Base-by-base conservation (phyloP, 768 basidiomycete genomes). In the Leccinellum albellum region DNA sequence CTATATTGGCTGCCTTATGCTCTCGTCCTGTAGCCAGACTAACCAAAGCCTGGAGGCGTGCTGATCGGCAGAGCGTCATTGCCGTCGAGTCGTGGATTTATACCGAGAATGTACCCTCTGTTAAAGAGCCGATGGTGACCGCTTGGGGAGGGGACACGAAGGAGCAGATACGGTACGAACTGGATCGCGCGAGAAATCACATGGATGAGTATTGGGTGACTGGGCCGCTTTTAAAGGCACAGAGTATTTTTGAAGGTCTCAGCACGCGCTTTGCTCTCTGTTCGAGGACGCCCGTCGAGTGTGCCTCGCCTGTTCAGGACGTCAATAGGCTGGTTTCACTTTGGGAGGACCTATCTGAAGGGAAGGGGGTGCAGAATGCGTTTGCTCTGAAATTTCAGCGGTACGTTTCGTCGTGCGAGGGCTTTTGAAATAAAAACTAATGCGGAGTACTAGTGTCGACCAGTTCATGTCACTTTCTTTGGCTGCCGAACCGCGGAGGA, bases 401-500 rank as follows among this genome's bases (percentile, higher is more conserved):
- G 88, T 87, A 66, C 28, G 84, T 74, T 51, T 2, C 8, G 32
- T 42, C 51, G 51, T 24, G 14, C 14, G 33, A 23, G n/a, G 48
- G 42, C 13, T 26, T 55, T 15, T 15, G 26, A 26, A 9, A 28
- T 32, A 29, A 23, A 23, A 0, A 20, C 32, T 65, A 42, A 59
- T 59, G 49, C 14, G 21, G 23, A 3, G 53, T 51, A 12, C 49
- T 60, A 90, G 87, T 8, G 74, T 88, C 58, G 89, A 89, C 24
- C 87, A 89, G 58, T 91, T 90, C 64, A 87, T 86, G 82, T 83
- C 87, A 0, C 75, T 90, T 20, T 92, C 91, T 2, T 69, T 90
- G 32, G 83, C 87, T 37, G 83, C 86, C 15, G 91, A 93, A 63
- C 84, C 89, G 7, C 80, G 85, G 21, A 78, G 85, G n/a, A 85